Evolutionary conservation across 768 basidiomycete species (phyloP).

Genomic region (Chlorophyllum brunneum): DNA sequence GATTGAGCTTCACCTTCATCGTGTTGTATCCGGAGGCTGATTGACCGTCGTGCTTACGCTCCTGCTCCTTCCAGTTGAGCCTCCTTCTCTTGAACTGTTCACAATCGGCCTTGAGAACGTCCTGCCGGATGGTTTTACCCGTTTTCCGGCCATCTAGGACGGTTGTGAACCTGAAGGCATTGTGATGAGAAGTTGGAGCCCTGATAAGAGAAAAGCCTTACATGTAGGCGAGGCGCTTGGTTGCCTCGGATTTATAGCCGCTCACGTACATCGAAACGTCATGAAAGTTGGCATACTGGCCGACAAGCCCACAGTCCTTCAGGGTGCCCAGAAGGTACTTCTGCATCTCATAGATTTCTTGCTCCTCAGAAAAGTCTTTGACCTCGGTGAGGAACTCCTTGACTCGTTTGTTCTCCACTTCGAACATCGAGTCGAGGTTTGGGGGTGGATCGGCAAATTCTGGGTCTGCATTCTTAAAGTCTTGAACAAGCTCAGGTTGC

Average conservation of each 20-base stretch:
- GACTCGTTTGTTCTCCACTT: slow-evolving; percentile 40
- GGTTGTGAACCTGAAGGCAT: slow-evolving; percentile 36
- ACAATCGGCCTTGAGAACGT: slow-evolving; percentile 23
- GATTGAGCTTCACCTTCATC: slow-evolving; percentile 20
- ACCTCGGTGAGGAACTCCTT: slow-evolving; percentile 34
- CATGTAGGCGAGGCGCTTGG: slow-evolving; percentile 54
- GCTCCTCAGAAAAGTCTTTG: slow-evolving; percentile 14
- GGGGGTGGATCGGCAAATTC: slow-evolving; percentile 47
- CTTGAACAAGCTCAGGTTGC: slow-evolving; percentile 49
- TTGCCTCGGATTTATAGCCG: slow-evolving; percentile 48
- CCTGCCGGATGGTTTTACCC: slow-evolving; percentile 40
- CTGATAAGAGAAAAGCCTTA: slow-evolving; percentile 14
- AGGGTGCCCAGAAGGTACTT: slow-evolving; percentile 47
- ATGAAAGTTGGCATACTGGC: slow-evolving; percentile 54
- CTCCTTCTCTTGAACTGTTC: slow-evolving; percentile 17
- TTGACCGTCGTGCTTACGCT: slow-evolving; percentile 17
- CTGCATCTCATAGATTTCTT: slow-evolving; percentile 39
- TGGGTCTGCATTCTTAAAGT: slow-evolving; percentile 51
- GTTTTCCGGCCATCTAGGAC: slow-evolving; percentile 61
- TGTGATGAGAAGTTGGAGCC: neutral
- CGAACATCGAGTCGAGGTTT: slow-evolving; percentile 37
- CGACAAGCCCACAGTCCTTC: slow-evolving; percentile 40
- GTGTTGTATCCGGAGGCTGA: slow-evolving; percentile 20
- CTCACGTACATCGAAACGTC: slow-evolving; percentile 47
- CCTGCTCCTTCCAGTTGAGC: slow-evolving; percentile 30